Evolutionary conservation across 345 rosid species (phyloP).

Genomic region (Rhodomyrtus tomentosa): DNA sequence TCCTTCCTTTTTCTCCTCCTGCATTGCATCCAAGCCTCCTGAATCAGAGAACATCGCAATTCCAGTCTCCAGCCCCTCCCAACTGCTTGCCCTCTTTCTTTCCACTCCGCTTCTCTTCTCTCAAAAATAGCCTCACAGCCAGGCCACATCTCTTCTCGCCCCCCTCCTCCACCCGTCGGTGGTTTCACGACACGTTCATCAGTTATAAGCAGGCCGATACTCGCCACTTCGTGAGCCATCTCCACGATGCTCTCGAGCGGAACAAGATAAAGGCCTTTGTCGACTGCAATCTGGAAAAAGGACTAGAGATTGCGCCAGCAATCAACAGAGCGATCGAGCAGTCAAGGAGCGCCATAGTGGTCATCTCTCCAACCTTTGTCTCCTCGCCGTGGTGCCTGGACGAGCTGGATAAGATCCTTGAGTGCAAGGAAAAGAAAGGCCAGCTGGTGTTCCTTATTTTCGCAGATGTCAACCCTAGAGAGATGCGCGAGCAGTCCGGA

Average conservation of each 20-base stretch:
- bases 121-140: neutral
- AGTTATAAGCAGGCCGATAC: neutral
- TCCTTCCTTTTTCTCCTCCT: neutral
- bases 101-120: neutral
- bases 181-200: neutral
- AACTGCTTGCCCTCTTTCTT: neutral
- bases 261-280: neutral
- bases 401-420: neutral
- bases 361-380: neutral
- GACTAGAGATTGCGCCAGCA: neutral
- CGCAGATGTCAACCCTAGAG: neutral
- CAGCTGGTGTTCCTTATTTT: neutral
- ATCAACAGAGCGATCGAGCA: neutral
- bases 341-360: neutral
- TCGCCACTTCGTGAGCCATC: neutral
- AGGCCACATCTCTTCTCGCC: neutral
- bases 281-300: neutral
- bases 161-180: neutral
- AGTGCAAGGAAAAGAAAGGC: neutral
- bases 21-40: neutral
- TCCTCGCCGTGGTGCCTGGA: neutral
- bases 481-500: neutral
- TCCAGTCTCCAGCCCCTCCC: neutral
- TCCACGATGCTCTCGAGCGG: neutral
- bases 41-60: neutral